Conservation (phyloP, 1,139 yeast species). For the Zygosaccharomyces pseudobailii region DNA sequence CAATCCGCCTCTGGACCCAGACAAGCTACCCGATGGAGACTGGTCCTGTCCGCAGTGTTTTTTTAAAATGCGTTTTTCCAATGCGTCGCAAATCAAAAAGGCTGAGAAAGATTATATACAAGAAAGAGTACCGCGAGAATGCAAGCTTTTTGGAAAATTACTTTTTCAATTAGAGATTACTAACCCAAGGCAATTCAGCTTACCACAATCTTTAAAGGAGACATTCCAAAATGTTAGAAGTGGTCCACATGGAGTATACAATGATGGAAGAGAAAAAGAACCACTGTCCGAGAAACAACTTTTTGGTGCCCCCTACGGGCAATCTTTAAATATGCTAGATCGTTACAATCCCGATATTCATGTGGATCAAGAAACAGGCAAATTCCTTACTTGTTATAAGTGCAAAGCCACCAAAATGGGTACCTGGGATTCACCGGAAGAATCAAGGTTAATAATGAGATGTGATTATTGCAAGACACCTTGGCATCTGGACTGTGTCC, state of each 20-base stretch:
- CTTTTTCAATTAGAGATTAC: constrained; percentile 51
- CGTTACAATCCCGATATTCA: constrained; percentile 55
- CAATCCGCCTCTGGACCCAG: constrained; percentile 80
- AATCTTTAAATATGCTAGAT: constrained; percentile 37
- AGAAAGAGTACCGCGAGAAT: constrained; percentile 16
- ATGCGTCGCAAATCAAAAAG: constrained; percentile 19
- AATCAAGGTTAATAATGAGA: constrained; percentile 48
- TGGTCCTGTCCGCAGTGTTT: constrained; percentile 85
- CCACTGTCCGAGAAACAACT: constrained; percentile 38
- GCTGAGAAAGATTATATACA: constrained; percentile 23
- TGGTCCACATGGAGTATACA: constrained; percentile 67
- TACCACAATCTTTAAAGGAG: constrained; percentile 68
- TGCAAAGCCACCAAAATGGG: constrained; percentile 49
- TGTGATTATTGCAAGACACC: constrained; percentile 86
- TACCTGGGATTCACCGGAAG: constrained; percentile 51
- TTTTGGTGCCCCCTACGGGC: constrained; percentile 41
- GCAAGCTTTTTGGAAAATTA: constrained; percentile 57
- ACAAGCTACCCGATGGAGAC: constrained; percentile 74
- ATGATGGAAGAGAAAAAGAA: constrained; percentile 49
- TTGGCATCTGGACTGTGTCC: constrained; percentile 89
- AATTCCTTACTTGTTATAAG: constrained; percentile 63
- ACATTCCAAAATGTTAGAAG: constrained; percentile 69
- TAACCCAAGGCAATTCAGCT: constrained; percentile 68
- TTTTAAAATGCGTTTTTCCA: constrained; percentile 34
- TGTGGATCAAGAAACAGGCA: constrained; percentile 55